Percentiles rank a stretch among this genome's conserved stretches.
These are phyloP conservation scores for Xerocomus amazonicus DNA, from an alignment of 1,284 basidiomycete genomes.

Conservation along the genomic window DNA sequence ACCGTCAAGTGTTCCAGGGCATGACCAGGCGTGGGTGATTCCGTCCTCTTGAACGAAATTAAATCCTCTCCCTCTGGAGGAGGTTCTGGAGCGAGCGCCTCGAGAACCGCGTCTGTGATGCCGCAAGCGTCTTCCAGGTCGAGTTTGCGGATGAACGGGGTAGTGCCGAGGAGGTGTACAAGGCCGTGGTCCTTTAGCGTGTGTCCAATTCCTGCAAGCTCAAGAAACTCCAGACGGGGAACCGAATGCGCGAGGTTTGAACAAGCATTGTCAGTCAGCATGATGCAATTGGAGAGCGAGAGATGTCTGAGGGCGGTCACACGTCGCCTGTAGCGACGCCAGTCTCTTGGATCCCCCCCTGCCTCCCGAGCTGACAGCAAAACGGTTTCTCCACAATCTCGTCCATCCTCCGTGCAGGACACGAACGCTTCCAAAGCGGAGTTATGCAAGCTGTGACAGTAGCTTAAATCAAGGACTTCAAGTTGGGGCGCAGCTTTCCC, in stretches of 20 bases:
- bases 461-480: slow-evolving; percentile 80
- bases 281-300: slow-evolving; percentile 68
- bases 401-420: slow-evolving; percentile 44
- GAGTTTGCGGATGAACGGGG: slow-evolving; percentile 67
- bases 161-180: slow-evolving; percentile 66
- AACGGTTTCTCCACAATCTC: slow-evolving; percentile 38
- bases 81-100: slow-evolving; percentile 55
- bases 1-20: slow-evolving; percentile 72
- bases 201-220: slow-evolving; percentile 75
- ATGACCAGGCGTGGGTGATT: slow-evolving; percentile 47
- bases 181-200: slow-evolving; percentile 69
- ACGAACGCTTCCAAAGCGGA: slow-evolving; percentile 72
- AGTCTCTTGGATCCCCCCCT: slow-evolving; percentile 55
- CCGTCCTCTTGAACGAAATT: slow-evolving; percentile 3
- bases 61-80: background rate
- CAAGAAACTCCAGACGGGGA: slow-evolving; percentile 76
- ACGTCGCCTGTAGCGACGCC: slow-evolving; percentile 52
- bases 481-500: slow-evolving; percentile 67
- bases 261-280: slow-evolving; percentile 73
- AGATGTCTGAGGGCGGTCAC: slow-evolving; percentile 76
- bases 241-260: slow-evolving; percentile 68
- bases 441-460: slow-evolving; percentile 68
- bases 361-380: slow-evolving; percentile 59
- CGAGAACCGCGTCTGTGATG: slow-evolving; percentile 71
- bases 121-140: slow-evolving; percentile 83